A percentile compares a stretch with the other conserved stretches of the same genome.
Evolutionary conservation across 345 rosid genomes (phyloP).

Genomic region (Heritiera littoralis): DNA sequence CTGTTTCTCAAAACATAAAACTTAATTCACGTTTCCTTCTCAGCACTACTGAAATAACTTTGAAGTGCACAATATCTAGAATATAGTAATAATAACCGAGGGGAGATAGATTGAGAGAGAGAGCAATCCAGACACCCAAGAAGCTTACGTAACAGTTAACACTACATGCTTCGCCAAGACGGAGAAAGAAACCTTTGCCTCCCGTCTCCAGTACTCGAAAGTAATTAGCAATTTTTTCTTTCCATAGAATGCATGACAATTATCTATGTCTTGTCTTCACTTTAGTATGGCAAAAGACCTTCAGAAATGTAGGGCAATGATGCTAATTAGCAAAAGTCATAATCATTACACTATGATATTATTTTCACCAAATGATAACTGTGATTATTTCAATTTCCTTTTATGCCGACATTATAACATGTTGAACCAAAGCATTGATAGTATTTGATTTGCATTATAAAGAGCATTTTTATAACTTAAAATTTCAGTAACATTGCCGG

Average conservation of each 20-base stretch:
- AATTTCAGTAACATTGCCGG: constrained; percentile 67
- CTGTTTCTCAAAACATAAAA: neutral
- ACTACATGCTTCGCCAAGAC: neutral
- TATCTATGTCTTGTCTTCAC: no score
- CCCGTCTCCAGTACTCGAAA: neutral
- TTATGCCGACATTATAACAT: neutral
- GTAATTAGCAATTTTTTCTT: neutral
- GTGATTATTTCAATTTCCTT: neutral
- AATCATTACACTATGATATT: neutral
- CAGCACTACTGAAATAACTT: neutral
- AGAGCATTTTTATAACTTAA: neutral
- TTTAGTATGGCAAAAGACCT: neutral
- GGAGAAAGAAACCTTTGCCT: neutral
- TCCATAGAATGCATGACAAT: neutral
- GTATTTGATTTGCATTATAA: neutral
- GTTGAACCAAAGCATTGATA: neutral
- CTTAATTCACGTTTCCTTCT: neutral
- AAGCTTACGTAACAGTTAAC: neutral
- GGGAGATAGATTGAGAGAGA: neutral
- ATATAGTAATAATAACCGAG: neutral
- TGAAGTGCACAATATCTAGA: neutral
- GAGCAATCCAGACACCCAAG: neutral
- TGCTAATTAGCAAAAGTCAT: neutral
- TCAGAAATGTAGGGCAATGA: neutral
- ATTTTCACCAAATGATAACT: neutral